Evolutionary conservation across 2,329 filamentous ascomycete genomes (phyloP).

Genomic region (Phyllosticta citrichinensis): DNA sequence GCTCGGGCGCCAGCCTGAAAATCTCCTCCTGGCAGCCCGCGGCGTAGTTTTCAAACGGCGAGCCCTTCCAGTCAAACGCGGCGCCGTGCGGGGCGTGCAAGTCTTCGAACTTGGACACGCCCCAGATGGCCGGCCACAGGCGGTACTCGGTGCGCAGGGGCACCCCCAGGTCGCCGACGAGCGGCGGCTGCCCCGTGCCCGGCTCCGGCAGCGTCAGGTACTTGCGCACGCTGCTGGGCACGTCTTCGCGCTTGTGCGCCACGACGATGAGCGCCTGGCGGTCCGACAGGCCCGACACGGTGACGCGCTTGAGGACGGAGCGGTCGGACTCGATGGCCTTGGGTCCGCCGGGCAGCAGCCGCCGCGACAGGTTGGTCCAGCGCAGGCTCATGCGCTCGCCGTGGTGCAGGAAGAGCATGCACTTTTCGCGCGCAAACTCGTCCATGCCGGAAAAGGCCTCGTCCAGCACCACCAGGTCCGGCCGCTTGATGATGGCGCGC

Average conservation of each 20-base stretch:
- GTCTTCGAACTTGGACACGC: not conserved
- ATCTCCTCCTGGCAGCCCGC: not conserved
- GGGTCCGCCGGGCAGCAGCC: conserved; percentile 12
- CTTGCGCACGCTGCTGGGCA: conserved; percentile 71
- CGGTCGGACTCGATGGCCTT: conserved; percentile 34
- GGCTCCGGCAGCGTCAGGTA: conserved; percentile 80
- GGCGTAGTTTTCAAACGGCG: not conserved
- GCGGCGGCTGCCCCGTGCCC: conserved; percentile 49
- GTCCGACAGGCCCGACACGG: conserved; percentile 52
- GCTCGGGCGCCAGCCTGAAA: not conserved
- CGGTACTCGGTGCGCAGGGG: conserved; percentile 48
- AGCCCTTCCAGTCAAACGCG: not conserved
- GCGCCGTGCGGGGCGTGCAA: no score
- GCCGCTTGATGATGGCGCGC: conserved; percentile 34
- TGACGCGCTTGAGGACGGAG: conserved; percentile 31
- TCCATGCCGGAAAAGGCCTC: conserved; percentile 44
- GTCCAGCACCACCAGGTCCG: conserved; percentile 41
- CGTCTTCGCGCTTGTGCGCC: conserved; percentile 82
- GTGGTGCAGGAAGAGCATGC: conserved; percentile 62
- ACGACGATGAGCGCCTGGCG: conserved; percentile 83
- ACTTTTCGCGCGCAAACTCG: conserved; percentile 65
- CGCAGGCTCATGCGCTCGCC: conserved; percentile 30
- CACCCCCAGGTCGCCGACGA: conserved; percentile 54
- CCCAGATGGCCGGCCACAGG: conserved; percentile 59
- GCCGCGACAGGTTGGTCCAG: conserved; percentile 21